Evolutionary conservation across 2,329 filamentous ascomycete genomes (phyloP).

Genomic region (Botrytis pseudocinerea): DNA sequence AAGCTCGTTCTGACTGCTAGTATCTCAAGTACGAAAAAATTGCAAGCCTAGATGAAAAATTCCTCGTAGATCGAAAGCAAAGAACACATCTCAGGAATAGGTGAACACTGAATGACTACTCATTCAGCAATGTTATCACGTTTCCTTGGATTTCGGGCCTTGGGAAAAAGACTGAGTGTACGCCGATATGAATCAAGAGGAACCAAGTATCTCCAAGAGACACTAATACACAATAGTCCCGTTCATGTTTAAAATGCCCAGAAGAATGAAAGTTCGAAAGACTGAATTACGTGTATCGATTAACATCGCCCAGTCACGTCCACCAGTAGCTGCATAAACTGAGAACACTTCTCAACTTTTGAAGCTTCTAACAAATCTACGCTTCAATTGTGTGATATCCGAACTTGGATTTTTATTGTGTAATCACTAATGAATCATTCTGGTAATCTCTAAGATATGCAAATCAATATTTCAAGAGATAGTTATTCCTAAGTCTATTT

Average conservation of each 20-base stretch:
- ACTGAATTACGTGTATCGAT: not conserved
- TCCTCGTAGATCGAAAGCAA: fast-evolving
- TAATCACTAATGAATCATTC: too few species aligned
- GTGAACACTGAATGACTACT: not conserved
- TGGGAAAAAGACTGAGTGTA: not conserved
- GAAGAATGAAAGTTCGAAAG: not conserved
- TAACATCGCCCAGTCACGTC: not conserved
- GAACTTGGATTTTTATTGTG: too few species aligned
- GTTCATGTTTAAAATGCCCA: not conserved
- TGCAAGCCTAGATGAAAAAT: not conserved
- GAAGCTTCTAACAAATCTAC: too few species aligned
- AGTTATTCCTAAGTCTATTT: too few species aligned
- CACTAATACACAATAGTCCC: not conserved
- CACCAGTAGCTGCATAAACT: too few species aligned
- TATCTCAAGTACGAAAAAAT: not conserved
- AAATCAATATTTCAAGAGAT: too few species aligned
- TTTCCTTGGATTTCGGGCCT: not conserved
- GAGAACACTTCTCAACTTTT: too few species aligned
- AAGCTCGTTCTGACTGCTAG: not conserved
- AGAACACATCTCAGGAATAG: not conserved
- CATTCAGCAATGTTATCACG: not conserved
- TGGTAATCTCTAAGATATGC: too few species aligned
- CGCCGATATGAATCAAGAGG: not conserved
- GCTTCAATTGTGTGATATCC: too few species aligned
- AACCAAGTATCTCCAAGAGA: not conserved